Evolutionary conservation across 1,139 yeast genomes (phyloP), one percentile per base, ranked within the genome.

Genomic region (Hyphopichia khmerensis): DNA sequence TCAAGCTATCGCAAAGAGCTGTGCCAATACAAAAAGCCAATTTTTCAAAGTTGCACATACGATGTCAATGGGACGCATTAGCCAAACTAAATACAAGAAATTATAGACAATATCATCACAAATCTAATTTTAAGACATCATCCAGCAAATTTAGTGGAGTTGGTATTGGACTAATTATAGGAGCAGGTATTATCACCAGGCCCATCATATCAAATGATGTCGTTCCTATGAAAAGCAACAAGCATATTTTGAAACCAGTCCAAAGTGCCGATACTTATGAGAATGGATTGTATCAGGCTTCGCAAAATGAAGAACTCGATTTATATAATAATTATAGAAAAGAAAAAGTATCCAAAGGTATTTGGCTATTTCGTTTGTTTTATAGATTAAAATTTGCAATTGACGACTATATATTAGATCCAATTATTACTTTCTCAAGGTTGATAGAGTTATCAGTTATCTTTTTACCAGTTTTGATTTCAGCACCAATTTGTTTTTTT

Each of bases 391-490:
- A 67, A 45, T 82, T 73, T 49, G 55, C 64, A 2, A 21, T 80
- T 2, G 63, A 68, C 4, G 88, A 84, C 53, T 79, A 74, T 51
- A 40, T 82, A 0, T 53, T 82, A 41, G 96, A 87, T 49, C 96
- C 96, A 0, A 27, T 84, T 2, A 67, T 80, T 2, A 88, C 95
- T 0, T 57, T 83, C 37, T 65, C 80, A 0, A 68, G 99, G 36
- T 85, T 90, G 50, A 36, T 85, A 5, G 89, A 90, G 56, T 66
- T 93, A 40, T 67, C 87, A 0, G 51, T 69, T 1, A 65, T 90
- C 6, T 87, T 93, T 47, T 46, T 84, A 1, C 99, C 99, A 0
- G 79, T 91, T 7, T 49, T 89, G 4, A 33, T 84, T 6, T 46
- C 76, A 0, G 70, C 80, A 26, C 98, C 98, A 0, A 67, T 88